Evolutionary conservation across 2,329 filamentous ascomycete species (phyloP), one percentile per base, ranked within the genome.

Genomic region (Teratosphaeria gauchensis): DNA sequence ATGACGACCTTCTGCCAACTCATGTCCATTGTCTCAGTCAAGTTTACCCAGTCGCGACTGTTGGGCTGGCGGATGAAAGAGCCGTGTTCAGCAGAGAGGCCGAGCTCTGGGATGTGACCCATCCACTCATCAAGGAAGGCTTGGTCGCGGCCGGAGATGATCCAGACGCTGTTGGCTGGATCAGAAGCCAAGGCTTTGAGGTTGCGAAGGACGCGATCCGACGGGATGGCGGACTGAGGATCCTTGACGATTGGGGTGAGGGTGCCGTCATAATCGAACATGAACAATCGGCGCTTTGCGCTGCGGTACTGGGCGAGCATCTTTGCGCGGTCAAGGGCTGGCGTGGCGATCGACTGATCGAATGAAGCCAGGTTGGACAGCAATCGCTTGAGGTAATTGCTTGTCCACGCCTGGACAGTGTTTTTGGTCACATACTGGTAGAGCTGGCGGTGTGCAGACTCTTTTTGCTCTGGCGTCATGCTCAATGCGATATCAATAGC

Each of bases 251-350:
- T 97, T 0, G 92, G 90, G 3, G 94, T 97, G 57, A 99, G 82
- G 0, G 94, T 99, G 54, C 94, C 94, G 72, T 99, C 94, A 69
- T 99, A 99, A 76, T 99, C 94, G 71, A 97, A 96, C 89, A 99
- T 92, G 78, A 97, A 96, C 2, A 99, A 80, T 11, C 94, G 85
- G 74, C 89, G 90, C 62, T 82, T 82, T 3, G 90, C 85, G 46
- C 82, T 78, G 61, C 85, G 84, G 74, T 96, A 97, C 61, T 86
- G 86, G 57, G 81, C 77, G 42, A 95, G 78, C 64, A 96, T 75
- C 62, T 84, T 80, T 3, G 84, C 80, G 38, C 86, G 85, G 71
- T 97, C 91, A 21, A 97, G 83, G 1, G 87, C 81, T 0, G 92
- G 92, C 0, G 92, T 97, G 3, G 87, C 84, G 59, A 87, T 83